Base-by-base conservation (phyloP, 1,284 basidiomycete genomes). In the Sphaerobolus stellatus region DNA sequence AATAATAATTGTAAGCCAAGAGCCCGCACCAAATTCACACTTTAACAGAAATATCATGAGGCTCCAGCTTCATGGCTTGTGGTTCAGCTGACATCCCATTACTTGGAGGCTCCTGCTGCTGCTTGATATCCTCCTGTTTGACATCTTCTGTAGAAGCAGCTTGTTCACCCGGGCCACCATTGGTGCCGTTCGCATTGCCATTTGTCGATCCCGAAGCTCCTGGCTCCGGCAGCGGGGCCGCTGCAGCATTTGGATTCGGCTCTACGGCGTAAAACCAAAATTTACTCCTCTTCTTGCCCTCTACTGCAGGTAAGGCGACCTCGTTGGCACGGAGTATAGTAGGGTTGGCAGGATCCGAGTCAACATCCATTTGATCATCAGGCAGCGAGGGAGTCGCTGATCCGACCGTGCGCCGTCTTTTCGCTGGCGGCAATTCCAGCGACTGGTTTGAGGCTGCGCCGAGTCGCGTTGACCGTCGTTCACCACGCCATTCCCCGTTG, bases 241-340 rank as follows among this genome's bases (percentile, higher is more conserved):
- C 41, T 24, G 33, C 33, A 36, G 75, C 59, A 43, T 70, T 71
- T 13, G 72, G 67, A 38, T 78, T 62, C 1, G 87, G 84, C 61
- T 90, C 88, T 20, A 90, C 86, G 13, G 88, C 88, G 60, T 91
- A 91, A 49, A 84, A 85, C 87, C 88, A 89, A 66, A 83, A 90
- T 64, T 86, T 90, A 64, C 87, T 90, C 67, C 79, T 82, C 73
- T 88, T 90, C 73, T 86, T 88, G 56, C 88, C 87, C 27, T 79
- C 81, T 34, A 88, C 75, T 54, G 83, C 76, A 57, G 89, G 88
- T 61, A 88, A 61, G n/a, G 82, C 84, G 27, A 82, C 73, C 64
- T 90, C 87, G 34, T 75, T 83, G 5, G 84, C 78, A 63, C 83
- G 87, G 56, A 88, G 65, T 27, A 20, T 27, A 8, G 47, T 16